Conservation (phyloP, 1,284 basidiomycete genomes). For the Melampsora larici-populina region DNA sequence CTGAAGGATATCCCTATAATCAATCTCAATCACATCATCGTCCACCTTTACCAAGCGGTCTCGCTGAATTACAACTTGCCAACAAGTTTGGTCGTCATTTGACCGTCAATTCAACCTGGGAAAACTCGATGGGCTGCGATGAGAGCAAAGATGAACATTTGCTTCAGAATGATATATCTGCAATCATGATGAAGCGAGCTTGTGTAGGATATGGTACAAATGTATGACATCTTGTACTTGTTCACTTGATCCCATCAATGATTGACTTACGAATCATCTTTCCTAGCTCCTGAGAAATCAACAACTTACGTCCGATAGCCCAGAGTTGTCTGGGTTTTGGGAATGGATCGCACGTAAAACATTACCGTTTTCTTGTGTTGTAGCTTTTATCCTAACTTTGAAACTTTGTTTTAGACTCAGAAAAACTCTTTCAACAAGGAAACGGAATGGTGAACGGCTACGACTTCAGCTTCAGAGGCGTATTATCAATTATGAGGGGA, state of each 20-base stretch:
- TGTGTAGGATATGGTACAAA: constrained; percentile 27
- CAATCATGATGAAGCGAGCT: constrained; percentile 28
- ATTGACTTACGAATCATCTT: not conserved
- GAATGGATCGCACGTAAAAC: constrained; percentile 33
- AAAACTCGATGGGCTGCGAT: not conserved
- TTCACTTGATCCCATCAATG: not conserved
- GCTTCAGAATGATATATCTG: constrained; percentile 22
- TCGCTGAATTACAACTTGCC: constrained; percentile 29
- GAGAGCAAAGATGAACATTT: not conserved
- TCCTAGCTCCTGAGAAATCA: constrained; percentile 24
- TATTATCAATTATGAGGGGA: constrained; percentile 35
- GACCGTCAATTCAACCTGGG: not conserved
- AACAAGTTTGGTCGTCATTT: constrained; percentile 39
- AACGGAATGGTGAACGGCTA: constrained; percentile 29
- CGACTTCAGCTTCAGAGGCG: constrained; percentile 37
- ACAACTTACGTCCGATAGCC: constrained; percentile 5
- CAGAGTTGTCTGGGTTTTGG: constrained; percentile 27
- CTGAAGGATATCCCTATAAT: not conserved
- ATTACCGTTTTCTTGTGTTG: not conserved
- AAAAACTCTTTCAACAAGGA: constrained; percentile 27
- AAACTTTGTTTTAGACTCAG: constrained; percentile 14
- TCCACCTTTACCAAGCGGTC: constrained; percentile 15
- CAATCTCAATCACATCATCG: constrained; percentile 9
- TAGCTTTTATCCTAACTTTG: not conserved
- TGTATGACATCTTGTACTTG: not conserved